Evolutionary conservation across 108 stramenopile species (phyloP).

Genomic region (Cyclotella sp.): DNA sequence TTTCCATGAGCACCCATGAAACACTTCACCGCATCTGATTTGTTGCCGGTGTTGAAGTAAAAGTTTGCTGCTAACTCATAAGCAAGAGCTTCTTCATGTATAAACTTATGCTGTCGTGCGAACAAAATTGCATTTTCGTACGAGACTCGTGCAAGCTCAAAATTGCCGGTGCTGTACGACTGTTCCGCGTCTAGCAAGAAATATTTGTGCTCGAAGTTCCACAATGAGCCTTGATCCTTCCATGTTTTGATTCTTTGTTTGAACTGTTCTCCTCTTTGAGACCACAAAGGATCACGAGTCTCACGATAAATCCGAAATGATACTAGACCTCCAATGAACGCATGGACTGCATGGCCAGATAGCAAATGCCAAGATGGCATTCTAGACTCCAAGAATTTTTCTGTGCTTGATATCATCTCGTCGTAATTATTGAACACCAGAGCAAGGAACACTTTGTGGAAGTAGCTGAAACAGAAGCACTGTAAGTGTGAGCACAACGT

Average conservation of each 20-base stretch:
- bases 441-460: slow-evolving; percentile 13
- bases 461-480: neutral
- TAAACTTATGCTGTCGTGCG: slow-evolving; percentile 12
- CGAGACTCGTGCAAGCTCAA: neutral
- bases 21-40: slow-evolving; percentile 3
- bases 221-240: slow-evolving; percentile 14
- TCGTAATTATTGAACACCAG: neutral
- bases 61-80: slow-evolving; percentile 26
- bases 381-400: neutral
- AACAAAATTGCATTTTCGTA: slow-evolving; percentile 24
- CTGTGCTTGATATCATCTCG: neutral
- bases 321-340: slow-evolving; percentile 15
- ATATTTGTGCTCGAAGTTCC: slow-evolving; percentile 38
- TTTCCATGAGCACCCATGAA: slow-evolving; percentile 24
- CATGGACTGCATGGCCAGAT: neutral
- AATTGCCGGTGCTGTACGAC: slow-evolving; percentile 4
- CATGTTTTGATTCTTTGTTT: slow-evolving; percentile 14
- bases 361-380: slow-evolving; percentile 7
- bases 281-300: slow-evolving; percentile 2
- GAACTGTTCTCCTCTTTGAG: slow-evolving; percentile 3
- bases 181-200: slow-evolving; percentile 32
- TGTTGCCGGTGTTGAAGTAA: neutral
- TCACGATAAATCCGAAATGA: slow-evolving; percentile 25
- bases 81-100: slow-evolving; percentile 29
- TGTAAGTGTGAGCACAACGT: neutral